Conservation (phyloP, 169 alveolate genomes). For the Plasmodium relictum region DNA sequence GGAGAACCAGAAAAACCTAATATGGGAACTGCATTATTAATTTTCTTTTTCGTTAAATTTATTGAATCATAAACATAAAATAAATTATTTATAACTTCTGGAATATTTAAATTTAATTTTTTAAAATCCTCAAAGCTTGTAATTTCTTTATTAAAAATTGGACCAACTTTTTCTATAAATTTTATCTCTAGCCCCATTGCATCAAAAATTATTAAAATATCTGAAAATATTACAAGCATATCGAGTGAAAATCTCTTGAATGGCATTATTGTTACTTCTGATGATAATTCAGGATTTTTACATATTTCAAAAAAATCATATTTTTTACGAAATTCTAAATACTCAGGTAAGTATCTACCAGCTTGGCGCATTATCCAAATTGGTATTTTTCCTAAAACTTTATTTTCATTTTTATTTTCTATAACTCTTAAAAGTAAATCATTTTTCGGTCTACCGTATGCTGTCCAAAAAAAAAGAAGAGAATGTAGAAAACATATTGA, state of each 20-base stretch:
- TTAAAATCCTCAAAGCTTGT: conserved; percentile 35
- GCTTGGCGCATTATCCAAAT: conserved; percentile 93
- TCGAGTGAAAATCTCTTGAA: conserved; percentile 81
- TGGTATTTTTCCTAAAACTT: conserved; percentile 80
- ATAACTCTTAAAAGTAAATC: conserved; percentile 51
- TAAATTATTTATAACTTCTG: conserved; percentile 77
- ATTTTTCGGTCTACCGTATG: conserved; percentile 37
- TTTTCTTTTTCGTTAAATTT: conserved; percentile 76
- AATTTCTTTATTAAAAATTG: conserved; percentile 78
- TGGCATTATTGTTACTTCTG: conserved; percentile 90
- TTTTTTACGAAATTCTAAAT: conserved; percentile 76
- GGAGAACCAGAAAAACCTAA: conserved; percentile 92
- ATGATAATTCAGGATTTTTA: conserved; percentile 86
- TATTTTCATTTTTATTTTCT: conserved; percentile 56
- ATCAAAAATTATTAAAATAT: conserved; percentile 88
- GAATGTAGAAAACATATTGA: background rate
- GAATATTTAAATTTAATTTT: conserved; percentile 58
- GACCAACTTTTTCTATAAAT: conserved; percentile 68
- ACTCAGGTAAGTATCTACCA: conserved; percentile 91
- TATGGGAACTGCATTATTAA: conserved; percentile 84
- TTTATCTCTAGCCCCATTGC: conserved; percentile 49
- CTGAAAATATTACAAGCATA: conserved; percentile 89
- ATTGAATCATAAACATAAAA: conserved; percentile 87
- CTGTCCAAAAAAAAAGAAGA: conserved; percentile 2
- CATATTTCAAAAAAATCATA: conserved; percentile 87